phyloP scores from a whole-genome alignment of 2,329 filamentous ascomycete genomes.

The Intubia oerlemansii region DNA sequence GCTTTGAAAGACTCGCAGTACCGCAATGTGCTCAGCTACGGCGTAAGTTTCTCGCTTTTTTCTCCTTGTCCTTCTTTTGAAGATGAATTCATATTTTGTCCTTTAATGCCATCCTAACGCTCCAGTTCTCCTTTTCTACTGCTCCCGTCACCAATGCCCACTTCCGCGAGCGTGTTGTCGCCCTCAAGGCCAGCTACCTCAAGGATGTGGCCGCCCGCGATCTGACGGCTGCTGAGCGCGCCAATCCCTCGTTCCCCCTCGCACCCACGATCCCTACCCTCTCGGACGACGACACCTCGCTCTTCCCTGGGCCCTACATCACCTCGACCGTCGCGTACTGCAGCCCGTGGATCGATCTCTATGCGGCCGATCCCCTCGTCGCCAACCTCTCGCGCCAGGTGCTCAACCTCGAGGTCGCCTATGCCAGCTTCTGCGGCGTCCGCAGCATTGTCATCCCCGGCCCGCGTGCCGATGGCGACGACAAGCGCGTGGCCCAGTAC shows the following conservation, averaged over 20 bases:
- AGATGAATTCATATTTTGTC: too few species aligned
- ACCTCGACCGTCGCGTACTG: conserved; percentile 56
- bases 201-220: conserved; percentile 17
- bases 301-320: conserved; percentile 46
- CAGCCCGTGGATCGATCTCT: conserved; percentile 87
- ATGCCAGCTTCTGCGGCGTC: conserved; percentile 86
- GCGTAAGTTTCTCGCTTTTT: conserved; percentile 42
- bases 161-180: conserved; percentile 48
- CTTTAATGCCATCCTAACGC: neutral
- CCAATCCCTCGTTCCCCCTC: conserved; percentile 25
- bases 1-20: conserved; percentile 44
- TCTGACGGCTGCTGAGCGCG: conserved; percentile 16
- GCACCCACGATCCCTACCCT: conserved; percentile 43
- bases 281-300: conserved; percentile 56
- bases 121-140: conserved; percentile 58
- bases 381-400: conserved; percentile 77
- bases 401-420: conserved; percentile 75
- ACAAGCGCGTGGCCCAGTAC: conserved; percentile 47
- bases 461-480: conserved; percentile 34
- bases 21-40: conserved; percentile 43
- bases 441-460: conserved; percentile 66
- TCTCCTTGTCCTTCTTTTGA: conserved; percentile 6
- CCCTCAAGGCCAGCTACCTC: conserved; percentile 35
- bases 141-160: conserved; percentile 54
- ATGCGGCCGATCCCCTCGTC: conserved; percentile 62